These are phyloP conservation scores for Thymus mandschuricus DNA, from an alignment of 257 asterid genomes.

Conservation along the genomic window DNA sequence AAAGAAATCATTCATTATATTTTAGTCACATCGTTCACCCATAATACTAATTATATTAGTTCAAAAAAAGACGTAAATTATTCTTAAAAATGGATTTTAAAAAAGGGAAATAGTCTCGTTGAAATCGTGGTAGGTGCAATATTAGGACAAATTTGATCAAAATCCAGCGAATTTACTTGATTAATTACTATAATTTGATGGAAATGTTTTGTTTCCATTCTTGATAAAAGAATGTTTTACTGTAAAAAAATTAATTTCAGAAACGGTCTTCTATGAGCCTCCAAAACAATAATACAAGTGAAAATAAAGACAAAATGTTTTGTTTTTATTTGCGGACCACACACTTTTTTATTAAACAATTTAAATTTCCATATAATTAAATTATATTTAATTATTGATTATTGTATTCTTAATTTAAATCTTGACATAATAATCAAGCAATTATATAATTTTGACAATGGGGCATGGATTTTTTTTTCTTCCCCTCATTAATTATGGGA, in stretches of 20 bases:
- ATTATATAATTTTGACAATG: too few relatives aligned
- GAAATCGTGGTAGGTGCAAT: constrained; percentile 18
- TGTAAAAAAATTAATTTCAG: background rate
- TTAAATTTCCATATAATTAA: background rate
- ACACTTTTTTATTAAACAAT: background rate
- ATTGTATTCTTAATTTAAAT: too few relatives aligned
- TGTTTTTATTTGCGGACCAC: background rate
- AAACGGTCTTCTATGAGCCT: constrained; percentile 5
- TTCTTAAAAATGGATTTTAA: background rate
- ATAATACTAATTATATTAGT: background rate
- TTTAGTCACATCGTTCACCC: background rate
- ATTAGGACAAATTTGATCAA: background rate
- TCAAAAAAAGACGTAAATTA: too few relatives aligned
- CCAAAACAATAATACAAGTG: constrained; percentile 14
- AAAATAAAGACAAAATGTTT: background rate
- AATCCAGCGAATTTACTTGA: background rate
- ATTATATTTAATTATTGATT: too few relatives aligned
- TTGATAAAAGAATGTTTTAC: background rate
- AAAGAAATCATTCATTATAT: too few relatives aligned
- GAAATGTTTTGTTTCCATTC: background rate
- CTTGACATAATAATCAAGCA: too few relatives aligned
- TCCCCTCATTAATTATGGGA: too few relatives aligned
- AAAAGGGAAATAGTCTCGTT: background rate
- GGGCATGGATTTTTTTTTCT: too few relatives aligned
- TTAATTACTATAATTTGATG: background rate